Evolutionary conservation across 192 early-diverging fungal species (phyloP).

Genomic region (Coemansia sp.): DNA sequence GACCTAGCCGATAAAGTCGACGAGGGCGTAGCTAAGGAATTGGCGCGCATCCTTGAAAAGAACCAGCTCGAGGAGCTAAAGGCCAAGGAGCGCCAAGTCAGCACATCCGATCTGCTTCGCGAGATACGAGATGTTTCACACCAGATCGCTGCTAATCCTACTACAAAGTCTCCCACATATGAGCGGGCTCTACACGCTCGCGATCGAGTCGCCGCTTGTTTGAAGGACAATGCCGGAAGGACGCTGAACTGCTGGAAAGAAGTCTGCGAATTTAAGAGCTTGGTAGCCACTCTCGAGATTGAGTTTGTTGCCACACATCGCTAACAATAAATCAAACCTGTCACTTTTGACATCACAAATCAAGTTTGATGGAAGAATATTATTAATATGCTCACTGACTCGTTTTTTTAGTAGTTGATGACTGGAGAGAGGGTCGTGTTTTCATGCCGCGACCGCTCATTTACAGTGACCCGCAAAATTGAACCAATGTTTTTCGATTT

Average conservation of each 20-base stretch:
- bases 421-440: no score
- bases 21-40: constrained; percentile 44
- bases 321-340: neutral
- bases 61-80: constrained; percentile 42
- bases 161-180: constrained; percentile 22
- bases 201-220: constrained; percentile 38
- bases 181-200: constrained; percentile 26
- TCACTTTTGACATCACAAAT: constrained; percentile 16
- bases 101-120: constrained; percentile 44
- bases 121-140: constrained; percentile 52
- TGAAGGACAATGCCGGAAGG: constrained; percentile 33
- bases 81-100: constrained; percentile 45
- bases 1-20: constrained; percentile 38
- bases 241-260: constrained; percentile 57
- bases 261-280: constrained; percentile 44
- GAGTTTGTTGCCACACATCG: constrained; percentile 40
- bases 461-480: no score
- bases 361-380: no score
- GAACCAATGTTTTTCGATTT: no score
- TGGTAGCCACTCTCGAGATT: constrained; percentile 35
- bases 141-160: constrained; percentile 26
- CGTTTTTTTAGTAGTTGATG: no score
- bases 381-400: no score
- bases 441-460: no score
- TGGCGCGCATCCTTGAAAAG: constrained; percentile 53